These are phyloP conservation scores for Porcisia hertigi DNA, from an alignment of 208 protist species.

Conservation along the genomic window DNA sequence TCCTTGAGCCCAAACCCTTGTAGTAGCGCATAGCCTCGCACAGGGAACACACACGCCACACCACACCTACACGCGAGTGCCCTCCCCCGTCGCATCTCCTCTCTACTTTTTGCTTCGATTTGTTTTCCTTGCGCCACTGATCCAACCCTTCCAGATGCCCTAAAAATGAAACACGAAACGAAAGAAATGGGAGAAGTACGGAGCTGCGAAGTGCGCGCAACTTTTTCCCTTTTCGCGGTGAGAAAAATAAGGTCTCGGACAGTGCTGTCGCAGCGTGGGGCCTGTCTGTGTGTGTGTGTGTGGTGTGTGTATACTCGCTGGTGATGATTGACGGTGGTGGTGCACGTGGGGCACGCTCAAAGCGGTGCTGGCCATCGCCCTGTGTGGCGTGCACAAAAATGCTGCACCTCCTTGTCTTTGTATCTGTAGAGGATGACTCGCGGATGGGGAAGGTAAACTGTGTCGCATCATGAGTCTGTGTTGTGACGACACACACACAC, in stretches of 20 bases:
- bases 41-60: no score
- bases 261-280: not conserved
- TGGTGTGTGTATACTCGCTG: no score
- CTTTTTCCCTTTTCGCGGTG: not conserved
- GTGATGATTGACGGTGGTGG: no score
- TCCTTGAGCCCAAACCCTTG: not conserved
- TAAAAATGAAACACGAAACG: not conserved
- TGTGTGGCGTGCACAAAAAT: not conserved
- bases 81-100: not conserved
- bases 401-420: not conserved
- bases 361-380: not conserved
- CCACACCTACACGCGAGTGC: no score
- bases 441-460: not conserved
- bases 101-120: constrained; percentile 3
- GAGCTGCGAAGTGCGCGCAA: not conserved
- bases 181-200: not conserved
- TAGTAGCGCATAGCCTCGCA: not conserved
- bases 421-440: not conserved
- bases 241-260: not conserved
- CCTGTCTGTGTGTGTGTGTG: not conserved
- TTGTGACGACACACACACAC: not conserved
- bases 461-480: not conserved
- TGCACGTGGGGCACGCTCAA: no score
- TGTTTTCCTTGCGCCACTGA: not conserved
- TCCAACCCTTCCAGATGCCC: not conserved